Evolutionary conservation across 352 stramenopile genomes (phyloP).

Genomic region (Globisporangium uncinulatum): DNA sequence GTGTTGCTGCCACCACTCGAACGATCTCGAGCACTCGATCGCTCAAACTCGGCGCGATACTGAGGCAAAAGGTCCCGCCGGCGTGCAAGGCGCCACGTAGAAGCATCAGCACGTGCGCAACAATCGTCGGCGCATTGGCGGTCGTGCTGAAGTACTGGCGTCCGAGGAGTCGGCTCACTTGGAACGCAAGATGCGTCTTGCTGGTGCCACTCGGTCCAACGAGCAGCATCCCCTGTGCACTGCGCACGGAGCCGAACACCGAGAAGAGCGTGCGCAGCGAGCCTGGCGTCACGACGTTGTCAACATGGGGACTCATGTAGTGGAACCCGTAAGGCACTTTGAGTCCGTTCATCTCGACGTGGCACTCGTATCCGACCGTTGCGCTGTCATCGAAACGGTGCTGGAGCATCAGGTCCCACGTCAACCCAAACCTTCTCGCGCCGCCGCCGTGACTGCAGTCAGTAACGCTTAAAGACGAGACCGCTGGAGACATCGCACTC

Average conservation of each 20-base stretch:
- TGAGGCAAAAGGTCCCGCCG: conserved; percentile 34
- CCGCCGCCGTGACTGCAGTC: not conserved
- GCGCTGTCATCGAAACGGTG: conserved; percentile 54
- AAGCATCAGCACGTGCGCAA: conserved; percentile 29
- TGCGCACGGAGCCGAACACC: conserved; percentile 37
- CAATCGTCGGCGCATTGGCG: conserved; percentile 4
- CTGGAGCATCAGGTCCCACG: conserved; percentile 53
- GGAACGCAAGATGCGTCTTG: conserved; percentile 31
- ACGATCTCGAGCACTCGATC: conserved; percentile 12
- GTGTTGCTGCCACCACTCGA: conserved; percentile 18
- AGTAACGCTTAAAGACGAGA: not conserved
- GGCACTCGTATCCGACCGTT: conserved; percentile 55
- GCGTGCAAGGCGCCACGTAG: conserved; percentile 34
- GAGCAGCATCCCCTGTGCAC: conserved; percentile 25
- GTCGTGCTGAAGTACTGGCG: conserved; percentile 28
- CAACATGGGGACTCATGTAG: conserved; percentile 26
- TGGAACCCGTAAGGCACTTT: conserved; percentile 62
- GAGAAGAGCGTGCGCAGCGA: conserved; percentile 49
- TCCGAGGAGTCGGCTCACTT: conserved; percentile 42
- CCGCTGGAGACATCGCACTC: not conserved
- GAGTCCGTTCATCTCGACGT: conserved; percentile 45
- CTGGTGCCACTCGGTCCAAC: conserved; percentile 17
- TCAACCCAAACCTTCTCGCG: conserved; percentile 6
- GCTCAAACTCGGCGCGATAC: conserved; percentile 5
- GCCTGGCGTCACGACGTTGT: conserved; percentile 34